phyloP scores from a whole-genome alignment of 805 yeast species.

The Candida yuanshanica region DNA sequence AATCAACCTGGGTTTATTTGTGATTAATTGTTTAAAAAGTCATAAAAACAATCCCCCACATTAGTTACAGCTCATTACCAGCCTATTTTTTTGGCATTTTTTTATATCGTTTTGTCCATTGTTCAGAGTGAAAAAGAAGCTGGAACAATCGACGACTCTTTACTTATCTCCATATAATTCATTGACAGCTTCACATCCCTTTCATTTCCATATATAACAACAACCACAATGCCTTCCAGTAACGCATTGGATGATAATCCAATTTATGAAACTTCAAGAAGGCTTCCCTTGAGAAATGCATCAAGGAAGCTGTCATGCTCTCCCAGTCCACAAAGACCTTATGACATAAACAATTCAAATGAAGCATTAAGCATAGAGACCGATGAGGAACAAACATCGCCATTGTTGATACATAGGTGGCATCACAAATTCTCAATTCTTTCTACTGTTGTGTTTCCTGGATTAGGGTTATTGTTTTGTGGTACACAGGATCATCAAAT shows the following conservation, averaged over 20 bases:
- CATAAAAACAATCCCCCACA: too few species aligned
- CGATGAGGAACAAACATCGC: not conserved
- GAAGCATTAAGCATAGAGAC: not conserved
- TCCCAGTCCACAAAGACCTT: conserved; percentile 12
- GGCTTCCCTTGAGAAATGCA: conserved; percentile 15
- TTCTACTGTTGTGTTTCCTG: conserved; percentile 60
- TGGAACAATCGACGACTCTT: too few species aligned
- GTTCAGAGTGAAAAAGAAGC: too few species aligned
- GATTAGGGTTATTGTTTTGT: conserved; percentile 58
- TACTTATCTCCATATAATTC: too few species aligned
- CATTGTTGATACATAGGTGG: conserved; percentile 65
- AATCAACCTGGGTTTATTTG: too few species aligned
- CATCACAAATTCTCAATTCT: conserved; percentile 64
- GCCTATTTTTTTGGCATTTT: too few species aligned
- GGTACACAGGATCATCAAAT: conserved; percentile 89
- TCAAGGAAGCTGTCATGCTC: conserved; percentile 6
- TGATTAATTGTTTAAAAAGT: too few species aligned
- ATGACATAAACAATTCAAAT: not conserved
- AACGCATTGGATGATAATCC: conserved; percentile 18
- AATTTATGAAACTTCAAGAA: conserved; percentile 11
- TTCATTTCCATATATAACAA: too few species aligned
- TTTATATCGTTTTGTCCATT: too few species aligned
- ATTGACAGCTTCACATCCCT: too few species aligned
- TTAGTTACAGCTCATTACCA: too few species aligned
- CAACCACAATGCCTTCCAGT: conserved; percentile 8